Base-by-base conservation (phyloP, 2,329 filamentous ascomycete species). In the Davidsoniella australis region DNA sequence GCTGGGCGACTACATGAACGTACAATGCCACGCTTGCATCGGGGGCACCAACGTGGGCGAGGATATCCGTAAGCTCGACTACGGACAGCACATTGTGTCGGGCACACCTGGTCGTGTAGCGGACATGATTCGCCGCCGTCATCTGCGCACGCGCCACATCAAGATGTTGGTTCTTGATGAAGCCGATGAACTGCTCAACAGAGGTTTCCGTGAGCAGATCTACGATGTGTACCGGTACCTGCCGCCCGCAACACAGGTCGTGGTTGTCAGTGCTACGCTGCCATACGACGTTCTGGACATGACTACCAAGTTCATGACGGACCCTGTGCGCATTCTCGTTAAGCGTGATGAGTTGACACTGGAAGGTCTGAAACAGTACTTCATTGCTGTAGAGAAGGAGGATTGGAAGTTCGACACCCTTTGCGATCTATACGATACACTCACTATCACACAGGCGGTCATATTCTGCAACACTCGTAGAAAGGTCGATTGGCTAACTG, bases 1-100 rank as follows among this genome's bases (percentile, higher is more conserved):
- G n/a, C 77, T 98, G n/a, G 91, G 91, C 56, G 91, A 98, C 67
- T 98, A 95, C 72, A 96, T 98, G 91, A 95, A 95, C 62, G 86
- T 98, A 3, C 88, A 98, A 67, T 98, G 91, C 68, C 91, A 98
- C 61, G 89, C 91, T 53, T 98, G 91, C 67, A 96, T 98, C 60
- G 91, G 91, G 57, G 91, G 91, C 53, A 98, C 91, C 57, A 96
- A 94, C 61, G 88, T 98, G 37, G 87, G 91, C 58, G 91, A 96
- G 63, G 91, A 98, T 62, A 98, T 98, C 58, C 82, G 85, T 64
- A 94, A 94, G 69, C 84, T 98, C 54, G 87, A 96, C 64, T 91
- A 96, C 60, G 91, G 91, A 55, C 91, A 94, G 65, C 91, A 98
- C 62, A 89, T 98, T 54, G 91, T 98, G 36, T 94, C 88, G 10